phyloP scores from a whole-genome alignment of 2,329 filamentous ascomycete species.

The Seiridium unicorne region DNA sequence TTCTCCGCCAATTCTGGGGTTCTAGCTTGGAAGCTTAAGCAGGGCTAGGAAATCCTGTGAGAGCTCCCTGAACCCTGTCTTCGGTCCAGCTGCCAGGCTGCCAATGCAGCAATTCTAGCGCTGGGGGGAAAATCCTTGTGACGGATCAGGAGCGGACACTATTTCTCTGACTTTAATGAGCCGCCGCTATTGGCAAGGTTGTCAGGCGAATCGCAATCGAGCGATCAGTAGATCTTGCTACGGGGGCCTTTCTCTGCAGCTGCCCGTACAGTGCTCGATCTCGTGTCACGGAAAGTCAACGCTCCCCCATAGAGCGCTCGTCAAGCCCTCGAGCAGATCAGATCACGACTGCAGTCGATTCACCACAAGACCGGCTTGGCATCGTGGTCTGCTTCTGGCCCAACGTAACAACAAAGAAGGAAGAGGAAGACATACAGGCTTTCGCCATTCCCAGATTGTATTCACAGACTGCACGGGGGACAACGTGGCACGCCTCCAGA shows the following conservation, averaged over 20 bases:
- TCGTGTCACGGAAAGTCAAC: not conserved
- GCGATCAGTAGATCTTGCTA: not conserved
- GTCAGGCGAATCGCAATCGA: not conserved
- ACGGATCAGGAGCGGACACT: not conserved
- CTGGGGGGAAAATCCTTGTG: not conserved
- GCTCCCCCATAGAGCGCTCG: not conserved
- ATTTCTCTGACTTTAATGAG: not conserved
- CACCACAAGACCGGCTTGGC: too few relatives aligned
- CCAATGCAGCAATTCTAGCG: too few relatives aligned
- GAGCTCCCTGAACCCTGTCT: not conserved
- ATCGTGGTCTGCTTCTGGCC: too few relatives aligned
- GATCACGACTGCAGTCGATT: too few relatives aligned
- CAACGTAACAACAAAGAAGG: too few relatives aligned
- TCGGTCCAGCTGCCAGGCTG: too few relatives aligned
- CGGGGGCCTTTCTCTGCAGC: not conserved
- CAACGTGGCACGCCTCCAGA: too few relatives aligned
- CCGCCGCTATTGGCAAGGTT: not conserved
- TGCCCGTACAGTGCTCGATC: constrained; percentile 1
- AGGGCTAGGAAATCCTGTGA: not conserved
- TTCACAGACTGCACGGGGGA: too few relatives aligned
- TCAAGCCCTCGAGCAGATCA: not conserved
- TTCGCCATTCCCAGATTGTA: too few relatives aligned
- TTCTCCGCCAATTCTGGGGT: too few relatives aligned
- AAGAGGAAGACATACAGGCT: too few relatives aligned
- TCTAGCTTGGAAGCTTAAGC: not conserved